Evolutionary conservation across 371 early-diverging fungal species (phyloP).

Genomic region (Mucor indicus): DNA sequence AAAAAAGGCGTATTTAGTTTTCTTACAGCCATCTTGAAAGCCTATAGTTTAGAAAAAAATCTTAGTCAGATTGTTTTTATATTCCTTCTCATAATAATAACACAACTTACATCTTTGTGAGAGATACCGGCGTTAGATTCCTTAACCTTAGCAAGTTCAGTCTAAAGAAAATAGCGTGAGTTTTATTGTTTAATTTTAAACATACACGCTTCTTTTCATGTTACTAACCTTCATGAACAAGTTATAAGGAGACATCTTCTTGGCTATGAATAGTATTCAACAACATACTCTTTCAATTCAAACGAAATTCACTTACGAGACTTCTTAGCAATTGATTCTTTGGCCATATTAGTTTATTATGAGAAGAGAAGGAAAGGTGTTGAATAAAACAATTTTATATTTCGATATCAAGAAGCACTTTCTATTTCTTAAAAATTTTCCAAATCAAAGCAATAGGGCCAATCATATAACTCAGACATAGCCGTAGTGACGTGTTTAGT

Average conservation of each 20-base stretch:
- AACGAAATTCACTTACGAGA: constrained; percentile 14
- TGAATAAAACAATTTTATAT: too few species aligned
- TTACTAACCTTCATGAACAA: constrained; percentile 61
- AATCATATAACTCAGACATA: too few species aligned
- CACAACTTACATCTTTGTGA: constrained; percentile 56
- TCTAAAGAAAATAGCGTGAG: constrained; percentile 23
- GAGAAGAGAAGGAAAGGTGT: too few species aligned
- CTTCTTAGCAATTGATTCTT: constrained; percentile 27
- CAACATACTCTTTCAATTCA: background rate
- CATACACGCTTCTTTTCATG: too few species aligned
- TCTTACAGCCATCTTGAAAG: constrained; percentile 45
- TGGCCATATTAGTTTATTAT: constrained; percentile 27
- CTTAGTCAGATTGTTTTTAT: background rate
- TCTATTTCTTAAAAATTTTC: too few species aligned
- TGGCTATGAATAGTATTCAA: background rate
- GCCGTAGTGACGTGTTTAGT: too few species aligned
- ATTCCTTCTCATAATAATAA: background rate
- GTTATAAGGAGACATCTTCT: constrained; percentile 65
- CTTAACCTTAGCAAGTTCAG: constrained; percentile 66
- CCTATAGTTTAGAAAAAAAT: constrained; percentile 18
- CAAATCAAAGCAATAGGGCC: too few species aligned
- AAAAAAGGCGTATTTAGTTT: background rate
- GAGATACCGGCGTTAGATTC: constrained; percentile 49
- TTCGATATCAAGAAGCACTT: too few species aligned
- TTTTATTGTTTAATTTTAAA: too few species aligned